Evolutionary conservation across 208 protist species (phyloP).

Genomic region (Leptomonas pyrrhocoris): DNA sequence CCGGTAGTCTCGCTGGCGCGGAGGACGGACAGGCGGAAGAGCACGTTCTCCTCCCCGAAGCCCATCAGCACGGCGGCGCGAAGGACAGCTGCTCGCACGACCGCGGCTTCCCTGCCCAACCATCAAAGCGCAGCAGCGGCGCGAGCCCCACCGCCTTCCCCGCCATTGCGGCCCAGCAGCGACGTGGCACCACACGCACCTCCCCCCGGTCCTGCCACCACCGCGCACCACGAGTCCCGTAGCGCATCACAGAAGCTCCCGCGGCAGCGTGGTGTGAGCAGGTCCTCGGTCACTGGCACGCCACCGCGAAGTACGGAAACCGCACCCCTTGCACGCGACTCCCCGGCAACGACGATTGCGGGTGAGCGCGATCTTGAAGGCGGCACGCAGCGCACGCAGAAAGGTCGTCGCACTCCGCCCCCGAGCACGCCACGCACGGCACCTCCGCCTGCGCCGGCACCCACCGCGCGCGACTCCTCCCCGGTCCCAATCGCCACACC

Average conservation of each 20-base stretch:
- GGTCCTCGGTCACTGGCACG: background rate
- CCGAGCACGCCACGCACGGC: background rate
- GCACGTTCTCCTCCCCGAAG: background rate
- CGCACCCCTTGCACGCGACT: background rate
- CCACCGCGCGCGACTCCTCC: background rate
- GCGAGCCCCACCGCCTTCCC: background rate
- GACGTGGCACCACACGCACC: background rate
- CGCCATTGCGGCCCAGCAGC: background rate
- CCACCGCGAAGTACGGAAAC: constrained; percentile 9
- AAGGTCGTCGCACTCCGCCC: background rate
- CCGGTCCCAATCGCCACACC: background rate
- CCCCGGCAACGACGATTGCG: background rate
- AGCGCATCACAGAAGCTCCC: background rate
- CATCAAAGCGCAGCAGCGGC: background rate
- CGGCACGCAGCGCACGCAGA: background rate
- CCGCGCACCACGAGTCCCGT: background rate
- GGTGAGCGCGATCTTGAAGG: background rate
- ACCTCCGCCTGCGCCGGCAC: background rate
- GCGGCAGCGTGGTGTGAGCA: constrained; percentile 1
- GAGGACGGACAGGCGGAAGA: constrained; percentile 9
- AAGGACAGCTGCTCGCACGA: background rate
- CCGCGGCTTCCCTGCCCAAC: background rate
- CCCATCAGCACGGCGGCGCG: background rate
- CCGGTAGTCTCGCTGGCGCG: constrained; percentile 5
- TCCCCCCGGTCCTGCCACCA: background rate